Percentiles rank a stretch among this genome's conserved stretches.
Conservation (phyloP, 257 asterid species). For the Gardenia jasminoides region DNA sequence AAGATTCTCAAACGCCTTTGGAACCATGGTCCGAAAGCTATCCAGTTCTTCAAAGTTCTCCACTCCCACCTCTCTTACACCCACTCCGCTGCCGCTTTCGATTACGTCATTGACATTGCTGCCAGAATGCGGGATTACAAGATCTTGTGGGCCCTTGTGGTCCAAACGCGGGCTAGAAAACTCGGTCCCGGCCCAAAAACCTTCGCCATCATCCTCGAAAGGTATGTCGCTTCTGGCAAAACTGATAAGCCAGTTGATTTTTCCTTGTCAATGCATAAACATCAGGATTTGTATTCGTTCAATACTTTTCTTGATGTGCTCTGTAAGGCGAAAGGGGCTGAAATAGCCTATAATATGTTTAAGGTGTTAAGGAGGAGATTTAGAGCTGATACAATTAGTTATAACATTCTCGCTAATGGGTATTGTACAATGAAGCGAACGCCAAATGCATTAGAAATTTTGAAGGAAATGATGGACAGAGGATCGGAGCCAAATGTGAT, state of each 20-base stretch:
- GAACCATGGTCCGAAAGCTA: conserved; percentile 97
- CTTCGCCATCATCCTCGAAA: conserved; percentile 69
- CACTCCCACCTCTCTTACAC: conserved; percentile 54
- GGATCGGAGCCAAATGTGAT: conserved; percentile 62
- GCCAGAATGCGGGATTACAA: conserved; percentile 76
- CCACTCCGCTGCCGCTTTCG: conserved; percentile 65
- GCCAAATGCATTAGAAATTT: conserved; percentile 60
- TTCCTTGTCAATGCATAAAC: conserved; percentile 77
- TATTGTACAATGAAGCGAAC: conserved; percentile 73
- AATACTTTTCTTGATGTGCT: conserved; percentile 74
- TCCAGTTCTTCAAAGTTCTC: conserved; percentile 70
- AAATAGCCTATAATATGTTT: conserved; percentile 63
- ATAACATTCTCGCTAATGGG: conserved; percentile 74
- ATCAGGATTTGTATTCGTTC: conserved; percentile 75
- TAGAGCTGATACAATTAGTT: conserved; percentile 60
- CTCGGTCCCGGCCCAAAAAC: conserved; percentile 80
- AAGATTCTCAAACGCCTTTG: conserved; percentile 79
- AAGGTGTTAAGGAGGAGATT: conserved; percentile 63
- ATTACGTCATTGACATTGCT: conserved; percentile 75
- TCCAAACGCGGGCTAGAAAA: conserved; percentile 50
- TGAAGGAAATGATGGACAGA: conserved; percentile 83
- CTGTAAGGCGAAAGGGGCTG: conserved; percentile 75
- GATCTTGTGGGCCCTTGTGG: conserved; percentile 61
- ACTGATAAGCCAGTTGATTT: conserved; percentile 78
- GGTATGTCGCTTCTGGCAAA: conserved; percentile 81